Conservation (phyloP, 768 basidiomycete genomes). For the Lactarius akahatsu region DNA sequence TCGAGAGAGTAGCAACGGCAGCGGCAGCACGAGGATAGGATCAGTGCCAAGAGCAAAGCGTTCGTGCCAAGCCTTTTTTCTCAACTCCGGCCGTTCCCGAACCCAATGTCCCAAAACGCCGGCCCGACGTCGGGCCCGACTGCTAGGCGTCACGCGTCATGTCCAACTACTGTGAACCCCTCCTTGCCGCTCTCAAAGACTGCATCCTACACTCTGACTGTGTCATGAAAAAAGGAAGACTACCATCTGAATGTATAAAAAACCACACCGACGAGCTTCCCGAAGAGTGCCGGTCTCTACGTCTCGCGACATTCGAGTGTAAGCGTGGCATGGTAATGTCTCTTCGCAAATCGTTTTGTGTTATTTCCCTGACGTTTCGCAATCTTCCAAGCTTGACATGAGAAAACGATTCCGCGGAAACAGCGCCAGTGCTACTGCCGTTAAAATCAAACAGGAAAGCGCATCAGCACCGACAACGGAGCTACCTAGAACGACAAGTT, state of each 20-base stretch:
- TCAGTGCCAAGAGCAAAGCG: background rate
- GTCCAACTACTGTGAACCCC: conserved; percentile 78
- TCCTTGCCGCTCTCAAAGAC: conserved; percentile 76
- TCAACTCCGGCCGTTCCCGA: background rate
- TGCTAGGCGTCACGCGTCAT: conserved; percentile 51
- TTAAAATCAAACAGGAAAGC: conserved; percentile 14
- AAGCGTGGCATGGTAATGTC: conserved; percentile 81
- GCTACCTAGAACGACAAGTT: background rate
- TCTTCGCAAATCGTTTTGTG: conserved; percentile 5
- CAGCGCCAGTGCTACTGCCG: conserved; percentile 47
- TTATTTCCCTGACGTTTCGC: background rate
- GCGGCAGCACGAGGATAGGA: background rate
- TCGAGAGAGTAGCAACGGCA: background rate
- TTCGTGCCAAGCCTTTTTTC: background rate
- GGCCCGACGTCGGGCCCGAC: background rate
- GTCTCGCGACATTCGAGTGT: conserved; percentile 85
- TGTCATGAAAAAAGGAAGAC: conserved; percentile 69
- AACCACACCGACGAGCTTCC: conserved; percentile 75
- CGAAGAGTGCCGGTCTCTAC: conserved; percentile 72
- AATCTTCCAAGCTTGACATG: conserved; percentile 68
- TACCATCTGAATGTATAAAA: conserved; percentile 86
- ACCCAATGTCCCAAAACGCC: background rate
- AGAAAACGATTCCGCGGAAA: conserved; percentile 80
- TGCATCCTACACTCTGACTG: conserved; percentile 87
- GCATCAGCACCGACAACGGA: conserved; percentile 14